Percentiles rank a stretch among this genome's conserved stretches.
Evolutionary conservation across 2,329 filamentous ascomycete species (phyloP).

Genomic region (Neopestalotiopsis sp.): DNA sequence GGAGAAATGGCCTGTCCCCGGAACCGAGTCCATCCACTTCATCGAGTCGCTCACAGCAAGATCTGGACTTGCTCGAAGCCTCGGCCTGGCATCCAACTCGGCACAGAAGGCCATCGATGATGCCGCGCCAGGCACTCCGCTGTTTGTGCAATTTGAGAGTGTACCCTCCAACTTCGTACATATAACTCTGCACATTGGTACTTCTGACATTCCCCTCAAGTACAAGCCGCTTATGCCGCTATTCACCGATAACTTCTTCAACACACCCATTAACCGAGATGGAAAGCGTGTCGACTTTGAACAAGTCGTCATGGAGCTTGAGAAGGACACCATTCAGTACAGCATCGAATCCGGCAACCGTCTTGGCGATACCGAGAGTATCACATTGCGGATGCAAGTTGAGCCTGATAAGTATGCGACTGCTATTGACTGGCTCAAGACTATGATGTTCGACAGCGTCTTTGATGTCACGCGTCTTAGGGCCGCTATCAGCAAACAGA

Average conservation of each 20-base stretch:
- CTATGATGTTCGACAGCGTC: conserved; percentile 85
- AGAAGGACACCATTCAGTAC: conserved; percentile 90
- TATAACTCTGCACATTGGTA: conserved; percentile 81
- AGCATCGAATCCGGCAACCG: conserved; percentile 70
- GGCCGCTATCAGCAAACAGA: conserved; percentile 75
- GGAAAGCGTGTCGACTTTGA: conserved; percentile 85
- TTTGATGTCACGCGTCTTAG: conserved; percentile 76
- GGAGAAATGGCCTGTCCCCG: conserved; percentile 80
- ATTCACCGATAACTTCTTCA: conserved; percentile 94
- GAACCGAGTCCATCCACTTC: conserved; percentile 92
- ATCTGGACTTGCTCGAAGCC: conserved; percentile 75
- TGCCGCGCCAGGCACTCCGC: conserved; percentile 65
- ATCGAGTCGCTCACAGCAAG: conserved; percentile 86
- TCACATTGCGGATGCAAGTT: conserved; percentile 82
- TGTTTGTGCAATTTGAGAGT: conserved; percentile 97
- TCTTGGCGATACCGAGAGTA: conserved; percentile 80
- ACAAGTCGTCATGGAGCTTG: conserved; percentile 87
- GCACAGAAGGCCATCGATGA: conserved; percentile 80
- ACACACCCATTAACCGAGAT: conserved; percentile 80
- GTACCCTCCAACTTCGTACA: conserved; percentile 93
- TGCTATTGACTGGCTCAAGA: conserved; percentile 82
- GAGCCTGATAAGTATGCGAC: conserved; percentile 87
- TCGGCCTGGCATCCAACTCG: conserved; percentile 70
- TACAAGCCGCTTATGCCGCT: conserved; percentile 84
- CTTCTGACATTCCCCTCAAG: conserved; percentile 76